These are phyloP conservation scores for Lyophyllum decastes DNA, from an alignment of 768 basidiomycete genomes.

Conservation along the genomic window DNA sequence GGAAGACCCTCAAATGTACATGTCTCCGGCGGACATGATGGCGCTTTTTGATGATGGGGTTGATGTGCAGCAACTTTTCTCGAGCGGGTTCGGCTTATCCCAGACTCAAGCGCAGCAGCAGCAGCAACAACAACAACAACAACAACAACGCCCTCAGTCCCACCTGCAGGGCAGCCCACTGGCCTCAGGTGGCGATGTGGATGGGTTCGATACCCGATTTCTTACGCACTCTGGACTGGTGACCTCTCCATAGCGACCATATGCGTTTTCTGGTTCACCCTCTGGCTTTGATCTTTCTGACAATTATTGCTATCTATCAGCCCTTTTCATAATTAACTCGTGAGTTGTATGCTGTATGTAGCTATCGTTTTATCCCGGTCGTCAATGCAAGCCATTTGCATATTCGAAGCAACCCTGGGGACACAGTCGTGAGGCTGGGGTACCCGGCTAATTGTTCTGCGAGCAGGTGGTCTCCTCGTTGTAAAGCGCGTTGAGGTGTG, in stretches of 20 bases:
- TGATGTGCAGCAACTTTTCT: constrained; percentile 34
- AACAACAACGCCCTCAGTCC: too few species aligned
- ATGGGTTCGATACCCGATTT: constrained; percentile 27
- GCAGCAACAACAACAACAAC: too few species aligned
- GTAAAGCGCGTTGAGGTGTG: not conserved
- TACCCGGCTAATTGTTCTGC: not conserved
- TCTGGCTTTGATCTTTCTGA: not conserved
- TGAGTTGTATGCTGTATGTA: not conserved
- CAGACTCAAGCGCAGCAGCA: constrained; percentile 4
- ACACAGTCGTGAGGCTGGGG: not conserved
- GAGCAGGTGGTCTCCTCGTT: constrained; percentile 1
- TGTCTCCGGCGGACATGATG: constrained; percentile 63
- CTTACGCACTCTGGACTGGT: constrained; percentile 37
- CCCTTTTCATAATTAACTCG: not conserved
- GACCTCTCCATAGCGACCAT: constrained; percentile 33
- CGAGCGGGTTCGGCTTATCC: constrained; percentile 26
- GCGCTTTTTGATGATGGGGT: constrained; percentile 58
- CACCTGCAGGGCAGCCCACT: constrained; percentile 1
- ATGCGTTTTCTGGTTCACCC: constrained; percentile 1
- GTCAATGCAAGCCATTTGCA: not conserved
- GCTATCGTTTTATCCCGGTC: not conserved
- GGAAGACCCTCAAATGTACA: constrained; percentile 52
- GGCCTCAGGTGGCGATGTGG: constrained; percentile 15
- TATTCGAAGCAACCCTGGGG: constrained; percentile 1
- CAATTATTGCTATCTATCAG: constrained; percentile 4